Base-by-base conservation (phyloP, 2,329 filamentous ascomycete genomes). In the Fusarium heterosporum region DNA sequence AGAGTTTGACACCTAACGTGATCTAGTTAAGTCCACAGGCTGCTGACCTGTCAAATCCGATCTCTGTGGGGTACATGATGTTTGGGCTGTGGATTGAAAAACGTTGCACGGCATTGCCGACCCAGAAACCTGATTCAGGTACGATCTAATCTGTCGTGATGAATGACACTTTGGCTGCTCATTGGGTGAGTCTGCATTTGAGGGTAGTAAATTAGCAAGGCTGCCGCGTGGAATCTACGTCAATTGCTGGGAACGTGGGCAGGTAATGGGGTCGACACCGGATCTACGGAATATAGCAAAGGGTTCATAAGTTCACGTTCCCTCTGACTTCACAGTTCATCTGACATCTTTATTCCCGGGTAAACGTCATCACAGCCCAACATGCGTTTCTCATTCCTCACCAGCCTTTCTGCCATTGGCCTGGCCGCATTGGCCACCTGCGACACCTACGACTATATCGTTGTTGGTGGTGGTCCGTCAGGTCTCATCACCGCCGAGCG, bases 401-500 rank as follows among this genome's bases (percentile, higher is more conserved):
- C 59, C 1, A 36, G 28, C 17, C 10, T 54, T 4, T 48, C 51
- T 10, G 25, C 30, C 6, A 9, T 61, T 4, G 14, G 46, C 6
- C 38, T 61, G 7, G 43, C 52, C 9, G 22, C 28, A 16, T n/a
- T 41, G 14, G 26, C 19, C 7, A n/a, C 43, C 3, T 26, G 28
- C 36, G 42, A 61, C 6, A 39, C 49, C 32, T 73, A 73, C 55
- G 70, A 73, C 41, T 73, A 73, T 22, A 73, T 73, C 7, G 70
- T 73, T 3, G 71, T 71, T 4, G 71, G 72, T 4, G 71, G 64
- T 9, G 72, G 71, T 10, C 61, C 69, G 9, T 61, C 72, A 3
- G 72, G 72, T 4, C 66, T 73, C 53, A 70, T 72, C 54, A 71
- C 72, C 1, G 69, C 72, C 6, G 68, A 71, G 38, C 57, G 85